A percentile compares a stretch with the other conserved stretches of the same genome.
These are phyloP conservation scores for Phytophthora europaea DNA, from an alignment of 352 stramenopile genomes.

Conservation along the genomic window DNA sequence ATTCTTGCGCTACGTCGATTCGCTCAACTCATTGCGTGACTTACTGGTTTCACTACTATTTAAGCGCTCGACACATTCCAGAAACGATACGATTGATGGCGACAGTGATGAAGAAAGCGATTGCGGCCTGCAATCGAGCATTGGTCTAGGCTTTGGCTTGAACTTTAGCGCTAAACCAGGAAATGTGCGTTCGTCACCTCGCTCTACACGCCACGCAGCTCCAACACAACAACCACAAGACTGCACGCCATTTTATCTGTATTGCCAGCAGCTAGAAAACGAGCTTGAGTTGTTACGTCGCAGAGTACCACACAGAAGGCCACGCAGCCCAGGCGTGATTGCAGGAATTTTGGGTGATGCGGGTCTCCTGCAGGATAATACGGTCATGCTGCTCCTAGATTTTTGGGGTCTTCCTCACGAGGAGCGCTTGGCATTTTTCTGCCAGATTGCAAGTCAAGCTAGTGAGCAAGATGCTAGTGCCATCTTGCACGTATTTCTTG, in stretches of 20 bases:
- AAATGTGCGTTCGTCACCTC: slow-evolving; percentile 6
- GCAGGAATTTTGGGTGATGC: slow-evolving; percentile 44
- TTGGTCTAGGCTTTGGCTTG: slow-evolving; percentile 37
- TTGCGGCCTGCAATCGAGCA: slow-evolving; percentile 22
- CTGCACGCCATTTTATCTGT: slow-evolving; percentile 58
- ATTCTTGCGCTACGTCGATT: slow-evolving; percentile 67
- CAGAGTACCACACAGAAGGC: slow-evolving; percentile 37
- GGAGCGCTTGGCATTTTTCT: slow-evolving; percentile 75
- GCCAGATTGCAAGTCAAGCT: slow-evolving; percentile 72
- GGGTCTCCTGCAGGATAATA: slow-evolving; percentile 66
- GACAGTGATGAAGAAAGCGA: slow-evolving; percentile 34
- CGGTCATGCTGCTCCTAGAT: slow-evolving; percentile 67
- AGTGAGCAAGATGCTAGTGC: slow-evolving; percentile 55
- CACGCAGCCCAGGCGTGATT: slow-evolving; percentile 27
- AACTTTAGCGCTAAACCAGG: slow-evolving; percentile 26
- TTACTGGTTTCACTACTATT: slow-evolving; percentile 65
- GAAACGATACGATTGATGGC: slow-evolving; percentile 17
- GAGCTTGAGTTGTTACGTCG: slow-evolving; percentile 60
- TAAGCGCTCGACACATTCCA: slow-evolving; percentile 28
- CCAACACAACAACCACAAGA: slow-evolving; percentile 1
- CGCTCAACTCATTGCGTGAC: slow-evolving; percentile 61
- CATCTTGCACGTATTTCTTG: slow-evolving; percentile 60
- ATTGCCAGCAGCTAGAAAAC: slow-evolving; percentile 74
- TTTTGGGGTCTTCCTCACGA: slow-evolving; percentile 71
- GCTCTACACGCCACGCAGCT: neutral